Base-by-base conservation (phyloP, 768 basidiomycete species). In the Mycena belliarum region DNA sequence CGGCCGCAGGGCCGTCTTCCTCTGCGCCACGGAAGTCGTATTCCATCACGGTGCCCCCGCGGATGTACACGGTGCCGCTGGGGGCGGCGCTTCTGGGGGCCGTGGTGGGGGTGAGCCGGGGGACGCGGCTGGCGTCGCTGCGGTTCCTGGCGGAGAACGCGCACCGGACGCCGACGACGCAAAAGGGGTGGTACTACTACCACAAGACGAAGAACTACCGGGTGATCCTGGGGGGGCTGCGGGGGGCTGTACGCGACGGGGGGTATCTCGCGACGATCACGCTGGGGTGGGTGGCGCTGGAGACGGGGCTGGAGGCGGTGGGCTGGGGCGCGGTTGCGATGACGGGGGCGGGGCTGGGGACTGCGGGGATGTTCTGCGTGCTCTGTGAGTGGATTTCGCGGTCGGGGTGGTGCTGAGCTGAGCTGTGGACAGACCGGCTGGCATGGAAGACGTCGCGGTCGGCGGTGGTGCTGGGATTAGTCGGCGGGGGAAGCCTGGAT, bases 171-270 rank as follows among this genome's bases (percentile, higher is more conserved):
- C 93, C 93, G 21, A 87, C 75, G 64, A 96, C 94, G 28, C 81
- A 93, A 56, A 84, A 88, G 64, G 94, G 94, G 57, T 95, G 94
- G 93, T 96, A 95, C 72, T 89, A 93, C 66, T 95, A 96, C 84
- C 90, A 93, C 70, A 95, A 95, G 78, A 94, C 92, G 26, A 96
- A 95, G 73, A 95, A 95, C 77, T 95, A 95, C 78, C 79, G 83
- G 64, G 84, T 94, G 64, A 80, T 93, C 67, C 79, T 86, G 60
- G 88, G 82, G 0, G 93, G 82, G 10, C 69, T 95, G 69, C 83
- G 82, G 65, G 85, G 83, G 16, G 93, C 83, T 7, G 88, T 80
- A 1, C 60, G 62, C 54, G 83, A 91, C 49, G 87, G 80, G 1
- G 62, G 70, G 49, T 79, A 76, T 65, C 72, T 93, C 38, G 75